Conservation (phyloP, 1,284 basidiomycete species). For the Tranzscheliella williamsii region DNA sequence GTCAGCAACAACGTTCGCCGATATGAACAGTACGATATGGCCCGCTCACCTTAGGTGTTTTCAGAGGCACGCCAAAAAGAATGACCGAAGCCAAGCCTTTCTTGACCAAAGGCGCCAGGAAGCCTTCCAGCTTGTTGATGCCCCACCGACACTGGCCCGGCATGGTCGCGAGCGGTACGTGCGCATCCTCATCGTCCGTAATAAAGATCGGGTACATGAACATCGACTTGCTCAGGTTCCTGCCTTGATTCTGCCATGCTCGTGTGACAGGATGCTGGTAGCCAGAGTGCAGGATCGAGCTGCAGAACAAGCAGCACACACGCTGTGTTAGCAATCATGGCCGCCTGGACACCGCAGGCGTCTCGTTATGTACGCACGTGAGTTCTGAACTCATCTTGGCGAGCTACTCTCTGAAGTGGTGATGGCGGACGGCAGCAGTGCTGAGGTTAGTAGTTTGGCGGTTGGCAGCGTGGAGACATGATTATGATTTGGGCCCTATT, state of each 20-base stretch:
- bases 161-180: slow-evolving; percentile 44
- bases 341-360: no score
- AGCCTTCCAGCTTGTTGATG: slow-evolving; percentile 83
- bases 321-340: no score
- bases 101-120: slow-evolving; percentile 81
- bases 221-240: slow-evolving; percentile 48
- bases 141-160: slow-evolving; percentile 71
- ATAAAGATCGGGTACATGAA: slow-evolving; percentile 61
- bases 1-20: no score
- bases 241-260: slow-evolving; percentile 47
- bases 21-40: no score
- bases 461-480: no score
- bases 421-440: no score
- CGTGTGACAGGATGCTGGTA: slow-evolving; percentile 52
- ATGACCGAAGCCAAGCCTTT: slow-evolving; percentile 92
- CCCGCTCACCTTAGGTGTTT: slow-evolving; percentile 76
- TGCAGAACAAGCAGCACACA: no score
- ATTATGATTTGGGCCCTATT: no score
- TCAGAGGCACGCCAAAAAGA: slow-evolving; percentile 90
- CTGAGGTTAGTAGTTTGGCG: no score
- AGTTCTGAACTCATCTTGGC: slow-evolving; percentile 31
- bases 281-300: slow-evolving; percentile 51
- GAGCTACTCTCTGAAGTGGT: no score
- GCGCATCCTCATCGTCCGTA: slow-evolving; percentile 51
- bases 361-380: slow-evolving; percentile 27